Evolutionary conservation across 306 rosid species (phyloP), one percentile per base, ranked within the genome.

Genomic region (Cicer bijugum): DNA sequence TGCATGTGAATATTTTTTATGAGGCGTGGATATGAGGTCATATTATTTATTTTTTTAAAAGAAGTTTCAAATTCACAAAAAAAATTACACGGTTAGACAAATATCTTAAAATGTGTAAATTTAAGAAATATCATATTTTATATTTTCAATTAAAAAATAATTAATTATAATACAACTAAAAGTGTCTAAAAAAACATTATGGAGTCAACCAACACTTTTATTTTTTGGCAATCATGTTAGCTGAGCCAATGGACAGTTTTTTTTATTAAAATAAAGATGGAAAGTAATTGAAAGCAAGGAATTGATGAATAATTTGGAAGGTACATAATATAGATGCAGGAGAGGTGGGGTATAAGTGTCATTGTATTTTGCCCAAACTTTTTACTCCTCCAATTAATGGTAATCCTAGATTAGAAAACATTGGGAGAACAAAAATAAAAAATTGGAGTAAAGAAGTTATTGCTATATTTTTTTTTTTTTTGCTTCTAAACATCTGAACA

Each of bases 271-370:
- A 37, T 1, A 11, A 57, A 28, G 14, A 20, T 9, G 4, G 33
- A 78, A 0, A 7, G 42, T 0, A 43, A 8, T 46, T 50, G 3
- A 68, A 51, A 43, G 28, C 12, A 60, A 82, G n/a, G 39, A 71
- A 56, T 8, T 12, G 63, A 75, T 12, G 44, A 71, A 47, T 12
- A 50, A 78, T 47, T 71, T 71, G 58, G 66, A 83, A 62, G 81
- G 78, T 58, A 48, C 77, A 57, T 8, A 43, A 67, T 16, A 78
- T 55, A 33, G 52, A 38, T 63, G 7, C 12, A 53, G 44, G 72
- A 38, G 73, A 33, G 52, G 82, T 72, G 67, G 77, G 66, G 79
- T 52, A 63, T 39, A 52, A 73, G 48, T 80, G 66, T 77, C 80
- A 11, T 61, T 74, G 73, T 80, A 75, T 39, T 66, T 80, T 58